Base-by-base conservation (phyloP, 2,329 filamentous ascomycete species). In the Parastagonospora avenae region DNA sequence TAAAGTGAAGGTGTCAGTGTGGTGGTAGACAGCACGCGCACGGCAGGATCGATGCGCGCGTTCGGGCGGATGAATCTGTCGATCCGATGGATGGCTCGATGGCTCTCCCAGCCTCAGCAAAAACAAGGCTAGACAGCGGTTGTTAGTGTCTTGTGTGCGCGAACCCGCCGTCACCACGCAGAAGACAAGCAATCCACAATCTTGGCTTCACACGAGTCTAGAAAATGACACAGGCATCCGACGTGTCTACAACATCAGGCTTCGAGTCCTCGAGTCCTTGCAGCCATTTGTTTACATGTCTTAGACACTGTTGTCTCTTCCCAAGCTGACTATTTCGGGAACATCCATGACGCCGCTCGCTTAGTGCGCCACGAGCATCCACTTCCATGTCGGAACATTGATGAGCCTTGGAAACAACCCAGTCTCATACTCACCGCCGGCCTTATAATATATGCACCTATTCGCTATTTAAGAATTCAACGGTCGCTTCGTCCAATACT, bases 241-340 rank as follows among this genome's bases (percentile, higher is more conserved):
- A 4, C 10, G 32, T 27, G 24, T 19, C 24, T 14, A 4, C 19
- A 9, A n/a, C 32, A n/a, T 16, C 16, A 24, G 36, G 24, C 30
- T 12, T 16, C 32, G 9, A 19, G 16, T 19, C 27, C 27, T 48
- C 42, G 41, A 44, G 40, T 48, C 43, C 29, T 28, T 27, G 42
- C 52, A 54, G 46, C 54, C 52, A 48, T 48, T 46, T 50, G 48
- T 46, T 52, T 45, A 50, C 48, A 31, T 33, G 31, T n/a, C 42
- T 46, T 39, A 41, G 42, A 52, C 52, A 24, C 15, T 39, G 33
- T 46, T 41, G 16, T 47, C 46, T 10, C 42, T 50, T 37, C 40
- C 41, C 19, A 32, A 30, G 39, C 40, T 24, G 27, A 9, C 45
- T 30, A 33, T n/a, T 29, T 15, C 29, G 41, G 40, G 52, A 40